Base-by-base conservation (phyloP, 1,139 yeast genomes). In the Suhomyces kunorum region DNA sequence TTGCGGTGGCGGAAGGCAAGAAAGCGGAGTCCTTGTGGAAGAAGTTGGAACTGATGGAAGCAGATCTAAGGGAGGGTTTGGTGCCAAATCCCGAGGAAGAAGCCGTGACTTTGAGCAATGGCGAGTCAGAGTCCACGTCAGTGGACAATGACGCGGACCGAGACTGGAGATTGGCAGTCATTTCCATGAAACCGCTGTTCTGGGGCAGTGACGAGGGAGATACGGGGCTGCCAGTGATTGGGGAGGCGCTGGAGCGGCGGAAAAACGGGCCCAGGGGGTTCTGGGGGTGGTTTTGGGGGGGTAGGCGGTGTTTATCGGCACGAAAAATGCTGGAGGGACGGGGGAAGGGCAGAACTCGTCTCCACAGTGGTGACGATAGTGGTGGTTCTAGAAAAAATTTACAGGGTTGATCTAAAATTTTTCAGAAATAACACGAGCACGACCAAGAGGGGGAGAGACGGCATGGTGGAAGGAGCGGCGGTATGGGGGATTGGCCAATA, bases 11-110 rank as follows among this genome's bases (percentile, higher is more conserved):
- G 26, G 29, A 28, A 38, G 22, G 17, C 40, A 42, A 19, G 18
- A 15, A 8, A 41, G 31, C 33, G 28, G 52, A 38, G 40, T 56
- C 62, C 39, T 56, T 59, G 35, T 53, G 48, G 46, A 63, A 62
- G 40, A 58, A 58, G 40, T 37, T 50, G 27, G 62, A 55, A 12
- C 65, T 61, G 27, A 57, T 53, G 12, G 63, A 58, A 9, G 59
- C 55, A 8, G 63, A 57, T 32, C 63, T 36, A 17, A 42, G 42
- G n/a, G 29, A 23, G 2, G 38, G 6, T 20, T 37, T 37, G 32
- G 34, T 24, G 26, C 32, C 36, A 17, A 41, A 41, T 11, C 40
- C 34, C 14, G 28, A 14, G 15, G 38, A 34, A n/a, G n/a, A n/a
- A 6, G n/a, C 24, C 12, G 24, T 8, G 24, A n/a, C 11, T 30